Percentiles rank a stretch among this genome's conserved stretches.
These are phyloP conservation scores for Quercus aquifolioides DNA, from an alignment of 306 rosid genomes.

Conservation along the genomic window DNA sequence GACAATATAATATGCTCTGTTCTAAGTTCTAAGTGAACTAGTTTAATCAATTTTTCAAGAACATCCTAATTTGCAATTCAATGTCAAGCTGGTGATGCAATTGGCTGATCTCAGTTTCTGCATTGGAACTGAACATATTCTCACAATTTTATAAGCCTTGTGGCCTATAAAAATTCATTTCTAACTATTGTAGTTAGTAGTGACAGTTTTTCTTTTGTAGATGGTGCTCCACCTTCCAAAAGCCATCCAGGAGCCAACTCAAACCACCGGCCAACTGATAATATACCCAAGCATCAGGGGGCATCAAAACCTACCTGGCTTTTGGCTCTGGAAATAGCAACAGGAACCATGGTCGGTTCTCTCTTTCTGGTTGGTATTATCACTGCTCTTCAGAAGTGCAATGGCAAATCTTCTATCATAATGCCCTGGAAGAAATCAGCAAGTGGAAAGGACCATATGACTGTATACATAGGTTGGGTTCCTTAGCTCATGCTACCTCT, in stretches of 20 bases:
- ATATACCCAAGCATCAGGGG: conserved; percentile 44
- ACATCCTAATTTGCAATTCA: neutral
- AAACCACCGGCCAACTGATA: conserved; percentile 30
- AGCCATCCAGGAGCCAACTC: conserved; percentile 42
- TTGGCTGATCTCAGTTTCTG: neutral
- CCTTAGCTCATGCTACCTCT: conserved; percentile 19
- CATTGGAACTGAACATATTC: neutral
- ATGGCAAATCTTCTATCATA: conserved; percentile 72
- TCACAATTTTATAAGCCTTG: neutral
- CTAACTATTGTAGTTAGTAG: conserved; percentile 12
- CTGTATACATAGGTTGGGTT: conserved; percentile 61
- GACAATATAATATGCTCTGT: neutral
- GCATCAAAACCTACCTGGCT: conserved; percentile 81
- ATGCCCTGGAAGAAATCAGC: conserved; percentile 91
- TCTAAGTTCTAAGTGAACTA: neutral
- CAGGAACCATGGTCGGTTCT: conserved; percentile 76
- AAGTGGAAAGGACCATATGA: conserved; percentile 62
- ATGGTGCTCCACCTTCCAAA: conserved; percentile 55
- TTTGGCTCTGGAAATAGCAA: conserved; percentile 71
- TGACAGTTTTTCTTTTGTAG: conserved; percentile 29
- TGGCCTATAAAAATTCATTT: neutral
- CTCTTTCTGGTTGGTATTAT: conserved; percentile 62
- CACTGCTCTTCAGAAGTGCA: conserved; percentile 61
- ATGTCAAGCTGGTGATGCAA: neutral
- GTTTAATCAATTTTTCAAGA: too few relatives aligned